These are phyloP conservation scores for Globisporangium perplexum DNA, from an alignment of 352 stramenopile species.

Conservation along the genomic window DNA sequence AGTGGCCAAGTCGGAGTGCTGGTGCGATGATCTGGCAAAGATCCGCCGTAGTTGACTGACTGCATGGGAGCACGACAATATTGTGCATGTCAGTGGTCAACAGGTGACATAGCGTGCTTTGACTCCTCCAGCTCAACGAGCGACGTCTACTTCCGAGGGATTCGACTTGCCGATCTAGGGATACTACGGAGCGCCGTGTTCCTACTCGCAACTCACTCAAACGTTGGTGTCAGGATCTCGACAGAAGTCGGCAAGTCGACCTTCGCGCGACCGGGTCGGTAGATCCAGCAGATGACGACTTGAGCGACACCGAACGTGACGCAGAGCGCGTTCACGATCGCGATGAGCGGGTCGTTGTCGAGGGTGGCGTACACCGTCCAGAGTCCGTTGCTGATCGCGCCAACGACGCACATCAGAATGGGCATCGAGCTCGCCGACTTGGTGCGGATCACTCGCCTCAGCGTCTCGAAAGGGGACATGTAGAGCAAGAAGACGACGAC, in stretches of 20 bases:
- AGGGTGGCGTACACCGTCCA: constrained; percentile 46
- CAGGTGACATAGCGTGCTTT: no score
- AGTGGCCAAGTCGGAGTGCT: no score
- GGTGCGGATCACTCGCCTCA: constrained; percentile 37
- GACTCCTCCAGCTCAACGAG: no score
- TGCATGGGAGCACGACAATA: no score
- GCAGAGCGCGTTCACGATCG: constrained; percentile 36
- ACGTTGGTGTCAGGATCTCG: constrained; percentile 3
- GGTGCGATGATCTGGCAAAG: no score
- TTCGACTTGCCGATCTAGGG: no score
- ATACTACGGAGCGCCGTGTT: no score
- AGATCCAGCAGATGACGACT: constrained; percentile 49
- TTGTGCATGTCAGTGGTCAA: no score
- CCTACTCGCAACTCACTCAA: not conserved
- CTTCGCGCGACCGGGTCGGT: constrained; percentile 9
- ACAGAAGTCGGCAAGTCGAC: not conserved
- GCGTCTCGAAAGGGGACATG: constrained; percentile 41
- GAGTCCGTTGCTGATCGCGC: constrained; percentile 43
- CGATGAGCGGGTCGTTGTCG: constrained; percentile 33
- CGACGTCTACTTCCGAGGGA: no score
- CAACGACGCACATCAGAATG: constrained; percentile 40
- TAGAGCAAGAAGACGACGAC: constrained; percentile 46
- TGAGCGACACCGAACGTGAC: constrained; percentile 33
- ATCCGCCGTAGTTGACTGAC: no score
- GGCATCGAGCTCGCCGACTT: constrained; percentile 45